Percentiles rank a stretch among this genome's conserved stretches.
Evolutionary conservation across 495 filamentous ascomycete genomes (phyloP).

Genomic region (Annulohypoxylon nitens): DNA sequence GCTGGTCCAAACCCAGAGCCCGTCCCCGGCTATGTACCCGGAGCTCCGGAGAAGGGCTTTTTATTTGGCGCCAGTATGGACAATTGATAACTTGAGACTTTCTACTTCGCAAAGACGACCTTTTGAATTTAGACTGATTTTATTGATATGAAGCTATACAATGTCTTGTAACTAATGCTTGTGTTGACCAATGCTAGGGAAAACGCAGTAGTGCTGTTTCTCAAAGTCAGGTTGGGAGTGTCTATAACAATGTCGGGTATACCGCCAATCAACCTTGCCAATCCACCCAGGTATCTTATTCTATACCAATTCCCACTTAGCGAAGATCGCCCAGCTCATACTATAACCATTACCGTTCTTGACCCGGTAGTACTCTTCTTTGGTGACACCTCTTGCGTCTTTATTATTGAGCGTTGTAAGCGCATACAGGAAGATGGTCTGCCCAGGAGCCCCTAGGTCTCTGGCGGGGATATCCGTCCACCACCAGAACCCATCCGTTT

Average conservation of each 20-base stretch:
- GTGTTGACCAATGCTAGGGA: too few species aligned
- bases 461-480: slow-evolving; percentile 77
- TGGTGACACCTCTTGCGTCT: slow-evolving; percentile 76
- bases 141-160: too few species aligned
- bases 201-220: too few species aligned
- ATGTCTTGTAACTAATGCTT: too few species aligned
- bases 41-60: too few species aligned
- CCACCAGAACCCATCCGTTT: slow-evolving; percentile 76
- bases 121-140: too few species aligned
- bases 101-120: too few species aligned
- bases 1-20: too few species aligned
- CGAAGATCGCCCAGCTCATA: slow-evolving; percentile 73
- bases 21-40: too few species aligned
- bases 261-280: not conserved
- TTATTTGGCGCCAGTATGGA: too few species aligned
- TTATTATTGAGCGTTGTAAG: slow-evolving; percentile 73
- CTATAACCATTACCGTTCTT: slow-evolving; percentile 66
- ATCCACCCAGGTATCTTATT: slow-evolving; percentile 8
- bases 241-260: slow-evolving; percentile 15
- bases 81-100: too few species aligned
- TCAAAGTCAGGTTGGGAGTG: not conserved
- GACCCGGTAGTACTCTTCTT: slow-evolving; percentile 71
- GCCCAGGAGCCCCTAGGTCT: slow-evolving; percentile 76
- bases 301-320: slow-evolving; percentile 73
- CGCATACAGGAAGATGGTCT: slow-evolving; percentile 71